Percentiles rank a stretch among this genome's conserved stretches.
Evolutionary conservation across 768 basidiomycete genomes (phyloP).

Genomic region (Serendipita sp.): DNA sequence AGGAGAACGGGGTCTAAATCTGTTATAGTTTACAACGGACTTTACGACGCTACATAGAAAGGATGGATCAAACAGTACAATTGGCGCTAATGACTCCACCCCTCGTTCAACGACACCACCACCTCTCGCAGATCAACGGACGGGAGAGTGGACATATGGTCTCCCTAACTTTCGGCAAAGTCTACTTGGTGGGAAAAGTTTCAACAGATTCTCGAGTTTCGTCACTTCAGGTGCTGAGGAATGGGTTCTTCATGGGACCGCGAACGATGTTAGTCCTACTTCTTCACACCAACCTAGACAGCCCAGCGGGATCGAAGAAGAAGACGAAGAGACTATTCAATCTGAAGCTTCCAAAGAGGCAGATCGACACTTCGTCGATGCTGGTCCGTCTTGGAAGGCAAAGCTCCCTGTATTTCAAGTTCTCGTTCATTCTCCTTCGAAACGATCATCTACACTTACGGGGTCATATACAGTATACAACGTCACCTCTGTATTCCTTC

Average conservation of each 20-base stretch:
- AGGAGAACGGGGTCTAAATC: background rate
- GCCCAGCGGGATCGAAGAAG: conserved; percentile 11
- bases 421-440: conserved; percentile 67
- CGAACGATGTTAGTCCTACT: conserved; percentile 18
- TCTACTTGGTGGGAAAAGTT: conserved; percentile 56
- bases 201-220: conserved; percentile 76
- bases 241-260: conserved; percentile 55
- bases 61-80: background rate
- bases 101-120: conserved; percentile 12
- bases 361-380: conserved; percentile 55
- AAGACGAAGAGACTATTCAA: conserved; percentile 4
- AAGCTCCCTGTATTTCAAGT: conserved; percentile 60
- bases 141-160: conserved; percentile 53
- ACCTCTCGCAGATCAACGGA: conserved; percentile 45
- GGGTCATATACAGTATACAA: conserved; percentile 61
- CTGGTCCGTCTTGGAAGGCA: conserved; percentile 53
- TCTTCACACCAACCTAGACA: conserved; percentile 13
- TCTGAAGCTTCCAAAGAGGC: conserved; percentile 29
- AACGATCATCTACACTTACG: conserved; percentile 45
- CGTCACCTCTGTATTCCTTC: conserved; percentile 56
- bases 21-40: conserved; percentile 43
- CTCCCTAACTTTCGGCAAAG: conserved; percentile 20
- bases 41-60: conserved; percentile 31
- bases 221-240: conserved; percentile 77
- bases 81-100: background rate